Conservation (phyloP, 1,284 basidiomycete genomes). For the Melampsora larici-populina region DNA sequence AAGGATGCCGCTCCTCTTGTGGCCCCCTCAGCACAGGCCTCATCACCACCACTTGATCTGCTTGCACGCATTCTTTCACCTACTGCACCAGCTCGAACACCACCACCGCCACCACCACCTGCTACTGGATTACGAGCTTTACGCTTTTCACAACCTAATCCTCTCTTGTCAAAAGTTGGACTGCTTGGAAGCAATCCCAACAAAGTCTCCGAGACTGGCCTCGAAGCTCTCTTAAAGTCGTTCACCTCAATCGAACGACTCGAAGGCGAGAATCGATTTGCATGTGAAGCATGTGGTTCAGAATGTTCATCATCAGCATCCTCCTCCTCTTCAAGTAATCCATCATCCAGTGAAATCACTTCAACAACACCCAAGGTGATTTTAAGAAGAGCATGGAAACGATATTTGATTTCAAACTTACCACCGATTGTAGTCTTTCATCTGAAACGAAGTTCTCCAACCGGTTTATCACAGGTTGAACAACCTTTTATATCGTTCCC, state of each 20-base stretch:
- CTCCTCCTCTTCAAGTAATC: neutral
- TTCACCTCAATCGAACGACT: constrained; percentile 87
- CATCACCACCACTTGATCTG: neutral
- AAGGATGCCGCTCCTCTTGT: neutral
- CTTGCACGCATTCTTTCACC: neutral
- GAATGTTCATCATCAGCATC: neutral
- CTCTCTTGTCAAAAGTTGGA: neutral
- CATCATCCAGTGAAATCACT: neutral
- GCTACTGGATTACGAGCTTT: constrained; percentile 2
- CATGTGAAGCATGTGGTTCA: constrained; percentile 70
- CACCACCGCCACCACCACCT: neutral
- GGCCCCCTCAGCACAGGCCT: neutral
- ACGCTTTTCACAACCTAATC: constrained; percentile 43
- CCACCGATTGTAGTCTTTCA: constrained; percentile 88
- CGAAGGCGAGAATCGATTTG: constrained; percentile 89
- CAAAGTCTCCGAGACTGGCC: constrained; percentile 49
- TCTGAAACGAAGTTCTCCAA: constrained; percentile 77
- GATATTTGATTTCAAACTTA: constrained; percentile 74
- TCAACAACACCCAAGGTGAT: constrained; percentile 56
- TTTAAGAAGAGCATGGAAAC: constrained; percentile 79
- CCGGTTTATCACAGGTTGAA: constrained; percentile 54
- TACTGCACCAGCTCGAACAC: neutral
- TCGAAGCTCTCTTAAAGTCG: constrained; percentile 66
- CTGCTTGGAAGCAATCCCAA: constrained; percentile 1
- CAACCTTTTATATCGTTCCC: constrained; percentile 71